phyloP scores from a whole-genome alignment of 495 filamentous ascomycete genomes.

The Letharia columbiana region DNA sequence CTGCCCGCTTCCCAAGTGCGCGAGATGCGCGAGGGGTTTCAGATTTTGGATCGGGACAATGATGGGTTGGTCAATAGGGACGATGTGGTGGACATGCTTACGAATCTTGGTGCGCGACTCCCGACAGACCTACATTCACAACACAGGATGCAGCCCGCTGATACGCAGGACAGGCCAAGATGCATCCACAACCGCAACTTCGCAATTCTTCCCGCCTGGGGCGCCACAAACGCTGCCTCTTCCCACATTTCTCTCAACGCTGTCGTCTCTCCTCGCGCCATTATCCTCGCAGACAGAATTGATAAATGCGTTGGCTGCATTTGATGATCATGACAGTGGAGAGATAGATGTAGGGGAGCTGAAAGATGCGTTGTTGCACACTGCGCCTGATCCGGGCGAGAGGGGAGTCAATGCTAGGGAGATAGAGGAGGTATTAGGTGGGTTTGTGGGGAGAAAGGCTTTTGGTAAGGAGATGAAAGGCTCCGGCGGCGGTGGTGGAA shows the following conservation, averaged over 20 bases:
- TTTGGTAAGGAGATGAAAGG: slow-evolving; percentile 47
- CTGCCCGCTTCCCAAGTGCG: slow-evolving; percentile 59
- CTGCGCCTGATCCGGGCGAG: slow-evolving; percentile 66
- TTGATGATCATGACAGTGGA: slow-evolving; percentile 91
- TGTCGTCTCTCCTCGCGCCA: slow-evolving; percentile 61
- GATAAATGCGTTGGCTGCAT: slow-evolving; percentile 79
- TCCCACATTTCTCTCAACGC: slow-evolving; percentile 69
- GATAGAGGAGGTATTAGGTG: slow-evolving; percentile 72
- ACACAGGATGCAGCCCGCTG: background rate
- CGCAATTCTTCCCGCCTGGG: slow-evolving; percentile 64
- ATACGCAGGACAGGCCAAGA: background rate
- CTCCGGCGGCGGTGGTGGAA: slow-evolving; percentile 34
- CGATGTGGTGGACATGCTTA: slow-evolving; percentile 72
- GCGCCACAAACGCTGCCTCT: slow-evolving; percentile 64
- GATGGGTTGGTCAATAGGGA: slow-evolving; percentile 66
- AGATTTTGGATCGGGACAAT: slow-evolving; percentile 75
- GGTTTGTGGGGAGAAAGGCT: slow-evolving; percentile 72
- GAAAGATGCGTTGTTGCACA: slow-evolving; percentile 72
- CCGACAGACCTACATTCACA: too few relatives aligned
- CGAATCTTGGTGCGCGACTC: slow-evolving; percentile 49
- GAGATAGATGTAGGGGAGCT: slow-evolving; percentile 80
- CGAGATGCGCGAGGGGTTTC: slow-evolving; percentile 76
- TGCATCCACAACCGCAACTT: background rate
- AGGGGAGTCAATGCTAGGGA: slow-evolving; percentile 59
- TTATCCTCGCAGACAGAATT: slow-evolving; percentile 71